Evolutionary conservation across 2,329 filamentous ascomycete species (phyloP).

Genomic region (Sporothrix sp.): DNA sequence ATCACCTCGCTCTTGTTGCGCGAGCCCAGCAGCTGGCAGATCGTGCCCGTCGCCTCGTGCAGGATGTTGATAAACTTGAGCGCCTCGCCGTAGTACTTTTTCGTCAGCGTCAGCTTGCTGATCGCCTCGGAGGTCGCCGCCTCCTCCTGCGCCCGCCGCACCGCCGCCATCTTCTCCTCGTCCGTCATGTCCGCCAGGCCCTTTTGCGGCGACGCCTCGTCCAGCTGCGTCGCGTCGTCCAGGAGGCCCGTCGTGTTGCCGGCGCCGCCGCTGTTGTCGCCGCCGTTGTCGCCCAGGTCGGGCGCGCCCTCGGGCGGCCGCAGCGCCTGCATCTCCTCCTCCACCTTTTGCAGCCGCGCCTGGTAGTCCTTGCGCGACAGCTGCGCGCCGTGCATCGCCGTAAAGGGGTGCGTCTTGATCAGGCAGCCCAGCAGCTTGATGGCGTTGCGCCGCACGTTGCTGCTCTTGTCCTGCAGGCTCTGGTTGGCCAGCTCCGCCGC

Average conservation of each 20-base stretch:
- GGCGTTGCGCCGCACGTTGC: conserved; percentile 88
- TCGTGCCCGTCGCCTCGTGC: conserved; percentile 67
- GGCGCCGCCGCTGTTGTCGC: neutral
- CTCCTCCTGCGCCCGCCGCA: conserved; percentile 75
- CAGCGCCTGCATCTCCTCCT: conserved; percentile 69
- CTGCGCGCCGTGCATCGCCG: conserved; percentile 79
- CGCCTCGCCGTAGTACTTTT: conserved; percentile 87
- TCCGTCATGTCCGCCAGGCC: conserved; percentile 56
- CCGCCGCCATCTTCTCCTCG: conserved; percentile 61
- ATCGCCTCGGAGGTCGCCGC: conserved; percentile 83
- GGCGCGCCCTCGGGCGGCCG: conserved; percentile 67
- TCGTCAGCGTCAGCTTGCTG: conserved; percentile 75
- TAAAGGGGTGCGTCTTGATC: conserved; percentile 91
- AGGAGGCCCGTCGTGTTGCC: conserved; percentile 61
- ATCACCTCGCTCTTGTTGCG: conserved; percentile 98
- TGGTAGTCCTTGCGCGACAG: conserved; percentile 81
- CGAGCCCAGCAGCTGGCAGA: conserved; percentile 82
- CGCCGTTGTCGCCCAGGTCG: conserved; percentile 57
- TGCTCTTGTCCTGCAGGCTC: conserved; percentile 95
- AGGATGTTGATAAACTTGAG: conserved; percentile 88
- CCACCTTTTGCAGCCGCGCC: conserved; percentile 68
- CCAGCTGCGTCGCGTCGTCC: conserved; percentile 75
- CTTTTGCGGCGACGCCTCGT: conserved; percentile 55
- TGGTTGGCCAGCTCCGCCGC: conserved; percentile 79
- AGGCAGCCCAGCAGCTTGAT: conserved; percentile 84